A percentile compares a stretch with the other conserved stretches of the same genome.
These are phyloP conservation scores for Septoria petroselini DNA, from an alignment of 2,329 filamentous ascomycete genomes.

Conservation along the genomic window DNA sequence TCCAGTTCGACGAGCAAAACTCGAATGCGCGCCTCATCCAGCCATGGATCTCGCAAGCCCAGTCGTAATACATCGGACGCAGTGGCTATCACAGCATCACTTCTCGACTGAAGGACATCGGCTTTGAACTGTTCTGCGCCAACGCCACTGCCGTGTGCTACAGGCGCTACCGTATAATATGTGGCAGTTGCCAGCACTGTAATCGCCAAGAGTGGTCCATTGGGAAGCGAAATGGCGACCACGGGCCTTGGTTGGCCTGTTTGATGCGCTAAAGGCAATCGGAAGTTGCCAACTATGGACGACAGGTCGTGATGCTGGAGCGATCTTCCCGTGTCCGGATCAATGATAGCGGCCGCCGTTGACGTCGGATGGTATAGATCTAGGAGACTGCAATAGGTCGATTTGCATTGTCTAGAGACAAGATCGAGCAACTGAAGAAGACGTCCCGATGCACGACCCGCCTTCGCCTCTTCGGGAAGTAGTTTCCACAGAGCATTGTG, in stretches of 20 bases:
- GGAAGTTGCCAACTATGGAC: conserved; percentile 30
- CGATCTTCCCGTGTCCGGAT: conserved; percentile 31
- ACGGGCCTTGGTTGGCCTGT: conserved; percentile 40
- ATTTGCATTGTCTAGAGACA: conserved; percentile 30
- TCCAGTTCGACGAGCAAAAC: conserved; percentile 44
- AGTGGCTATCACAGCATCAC: conserved; percentile 49
- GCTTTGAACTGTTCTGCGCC: conserved; percentile 50
- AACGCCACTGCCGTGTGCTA: conserved; percentile 49
- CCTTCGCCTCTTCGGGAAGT: conserved; percentile 40
- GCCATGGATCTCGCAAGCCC: conserved; percentile 39
- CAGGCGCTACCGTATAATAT: conserved; percentile 53
- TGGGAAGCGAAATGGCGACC: conserved; percentile 53
- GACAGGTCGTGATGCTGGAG: conserved; percentile 31
- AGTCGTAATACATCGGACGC: conserved; percentile 43
- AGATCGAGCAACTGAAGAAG: conserved; percentile 24
- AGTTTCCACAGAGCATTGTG: conserved; percentile 40
- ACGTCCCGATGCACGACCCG: conserved; percentile 25
- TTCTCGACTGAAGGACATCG: conserved; percentile 50
- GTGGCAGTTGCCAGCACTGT: conserved; percentile 50
- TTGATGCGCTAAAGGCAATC: conserved; percentile 24
- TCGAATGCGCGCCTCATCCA: conserved; percentile 38
- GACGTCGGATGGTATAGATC: conserved; percentile 32
- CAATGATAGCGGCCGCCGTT: conserved; percentile 31
- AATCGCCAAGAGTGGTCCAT: conserved; percentile 54
- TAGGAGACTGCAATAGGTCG: conserved; percentile 30